phyloP scores from a whole-genome alignment of 805 yeast species.

The Starmerella ratchasimensis region DNA sequence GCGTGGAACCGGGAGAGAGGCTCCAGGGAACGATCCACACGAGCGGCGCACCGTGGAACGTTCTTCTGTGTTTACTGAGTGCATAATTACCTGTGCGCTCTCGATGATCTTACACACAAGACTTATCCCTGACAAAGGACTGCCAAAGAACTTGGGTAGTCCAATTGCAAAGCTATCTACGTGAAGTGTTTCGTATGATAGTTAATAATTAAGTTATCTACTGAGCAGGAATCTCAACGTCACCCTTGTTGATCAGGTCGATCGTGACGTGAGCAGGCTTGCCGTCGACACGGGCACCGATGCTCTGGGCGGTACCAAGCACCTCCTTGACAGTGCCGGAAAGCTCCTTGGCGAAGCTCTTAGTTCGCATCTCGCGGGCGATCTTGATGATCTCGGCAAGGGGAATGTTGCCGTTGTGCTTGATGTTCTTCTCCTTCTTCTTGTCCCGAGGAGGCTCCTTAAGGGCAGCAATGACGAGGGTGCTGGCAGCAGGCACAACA shows the following conservation, averaged over 20 bases:
- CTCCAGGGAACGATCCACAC: too few species aligned
- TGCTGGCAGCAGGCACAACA: slow-evolving; percentile 98
- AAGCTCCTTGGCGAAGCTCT: slow-evolving; percentile 95
- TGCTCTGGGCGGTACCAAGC: slow-evolving; percentile 99
- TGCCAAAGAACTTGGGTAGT: slow-evolving; percentile 2
- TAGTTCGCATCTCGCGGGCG: slow-evolving; percentile 94
- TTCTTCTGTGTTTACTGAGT: too few species aligned
- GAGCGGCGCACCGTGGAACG: too few species aligned
- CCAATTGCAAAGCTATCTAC: slow-evolving; percentile 2
- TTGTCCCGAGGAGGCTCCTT: slow-evolving; percentile 99
- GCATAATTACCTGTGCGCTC: too few species aligned
- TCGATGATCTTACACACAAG: too few species aligned
- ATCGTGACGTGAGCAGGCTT: slow-evolving; percentile 99
- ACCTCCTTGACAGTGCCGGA: slow-evolving; percentile 97
- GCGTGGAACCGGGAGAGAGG: too few species aligned
- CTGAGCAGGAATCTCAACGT: slow-evolving; percentile 50
- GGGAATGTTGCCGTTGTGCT: slow-evolving; percentile 98
- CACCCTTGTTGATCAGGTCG: slow-evolving; percentile 97
- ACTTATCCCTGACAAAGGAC: too few species aligned
- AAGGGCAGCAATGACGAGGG: slow-evolving; percentile 96
- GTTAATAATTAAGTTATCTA: slow-evolving; percentile 15
- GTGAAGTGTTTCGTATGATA: slow-evolving; percentile 5
- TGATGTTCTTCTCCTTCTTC: slow-evolving; percentile 99
- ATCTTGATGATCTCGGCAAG: slow-evolving; percentile 91
- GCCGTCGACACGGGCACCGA: slow-evolving; percentile 98